Base-by-base conservation (phyloP, 208 protist species). In the Leishmania aethiopica region DNA sequence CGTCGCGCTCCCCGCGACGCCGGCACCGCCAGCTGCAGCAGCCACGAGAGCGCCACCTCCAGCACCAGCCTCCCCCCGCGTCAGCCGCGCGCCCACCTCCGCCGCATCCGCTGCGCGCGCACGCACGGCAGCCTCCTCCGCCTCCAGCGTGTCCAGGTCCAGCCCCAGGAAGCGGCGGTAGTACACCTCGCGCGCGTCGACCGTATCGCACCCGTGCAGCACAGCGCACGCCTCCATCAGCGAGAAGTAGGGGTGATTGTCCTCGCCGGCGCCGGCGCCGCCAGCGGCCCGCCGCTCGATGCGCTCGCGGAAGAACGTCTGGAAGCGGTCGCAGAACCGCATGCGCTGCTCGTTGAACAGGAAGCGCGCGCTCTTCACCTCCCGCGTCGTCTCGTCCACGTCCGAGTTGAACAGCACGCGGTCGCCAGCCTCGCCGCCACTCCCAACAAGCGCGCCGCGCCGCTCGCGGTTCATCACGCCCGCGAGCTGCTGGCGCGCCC, bases 151-250 rank as follows among this genome's bases (percentile, higher is more conserved):
- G 59, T 97, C 93, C 47, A 93, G 69, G 74, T 95, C 91, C 2
- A 97, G 86, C 19, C 82, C 47, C 28, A 94, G 84, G 79, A 97
- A 97, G 75, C 83, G 79, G 47, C 78, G 85, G 74, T 89, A 93
- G 85, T 95, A 95, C 57, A 89, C 81, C 81, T 97, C 92, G 32
- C 87, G 87, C 4, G 92, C 92, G 13, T 79, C 85, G 2, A 42
- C 32, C 57, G 91, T 94, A 59, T 93, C 89, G 77, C 94, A 97
- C 25, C 94, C 94, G 84, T 95, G 88, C 79, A 97, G 80, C 55
- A 97, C 81, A 8, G 94, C 94, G 84, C 94, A 96, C 53, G 92
- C 94, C 86, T 97, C 92, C 94, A 96, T 96, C 25, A 97, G 79
- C 37, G 94, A 97, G 80, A 97, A 97, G 79, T 94, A 90, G 69